Evolutionary conservation across 2,329 filamentous ascomycete species (phyloP).

Genomic region (Biscogniauxia marginata): DNA sequence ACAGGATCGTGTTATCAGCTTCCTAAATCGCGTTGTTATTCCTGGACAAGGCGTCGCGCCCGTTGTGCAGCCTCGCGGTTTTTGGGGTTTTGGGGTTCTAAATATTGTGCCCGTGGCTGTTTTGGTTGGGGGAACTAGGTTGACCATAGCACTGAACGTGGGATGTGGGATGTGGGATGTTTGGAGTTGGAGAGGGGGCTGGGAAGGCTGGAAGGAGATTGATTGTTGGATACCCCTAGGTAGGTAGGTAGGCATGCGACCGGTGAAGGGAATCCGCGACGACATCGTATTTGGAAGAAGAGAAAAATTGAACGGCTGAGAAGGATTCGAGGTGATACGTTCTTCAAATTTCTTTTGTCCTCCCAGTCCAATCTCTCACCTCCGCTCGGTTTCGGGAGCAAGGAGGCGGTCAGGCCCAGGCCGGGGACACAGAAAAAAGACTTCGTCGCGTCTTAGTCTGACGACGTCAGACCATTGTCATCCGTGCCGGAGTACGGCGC

Average conservation of each 20-base stretch:
- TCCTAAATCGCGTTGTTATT: no score
- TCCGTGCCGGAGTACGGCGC: not conserved
- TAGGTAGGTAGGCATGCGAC: not conserved
- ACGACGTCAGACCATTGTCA: not conserved
- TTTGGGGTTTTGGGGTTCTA: no score
- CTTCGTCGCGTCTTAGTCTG: not conserved
- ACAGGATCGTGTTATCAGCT: no score
- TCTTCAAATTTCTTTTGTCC: not conserved
- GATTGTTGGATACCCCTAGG: not conserved
- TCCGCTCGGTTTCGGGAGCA: not conserved
- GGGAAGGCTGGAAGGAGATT: not conserved
- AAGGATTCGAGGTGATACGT: not conserved
- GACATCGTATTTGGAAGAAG: no score
- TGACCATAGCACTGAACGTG: no score
- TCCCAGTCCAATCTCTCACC: not conserved
- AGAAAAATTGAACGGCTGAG: not conserved
- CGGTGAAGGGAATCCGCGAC: not conserved
- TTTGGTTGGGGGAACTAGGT: no score
- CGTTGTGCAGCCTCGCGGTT: no score
- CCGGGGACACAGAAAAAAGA: not conserved
- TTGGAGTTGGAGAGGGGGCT: not conserved
- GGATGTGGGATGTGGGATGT: no score
- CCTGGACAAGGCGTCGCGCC: no score
- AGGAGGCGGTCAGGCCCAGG: not conserved
- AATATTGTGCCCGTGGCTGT: no score